Conservation (phyloP, 169 alveolate genomes). For the Theileria annulata region DNA sequence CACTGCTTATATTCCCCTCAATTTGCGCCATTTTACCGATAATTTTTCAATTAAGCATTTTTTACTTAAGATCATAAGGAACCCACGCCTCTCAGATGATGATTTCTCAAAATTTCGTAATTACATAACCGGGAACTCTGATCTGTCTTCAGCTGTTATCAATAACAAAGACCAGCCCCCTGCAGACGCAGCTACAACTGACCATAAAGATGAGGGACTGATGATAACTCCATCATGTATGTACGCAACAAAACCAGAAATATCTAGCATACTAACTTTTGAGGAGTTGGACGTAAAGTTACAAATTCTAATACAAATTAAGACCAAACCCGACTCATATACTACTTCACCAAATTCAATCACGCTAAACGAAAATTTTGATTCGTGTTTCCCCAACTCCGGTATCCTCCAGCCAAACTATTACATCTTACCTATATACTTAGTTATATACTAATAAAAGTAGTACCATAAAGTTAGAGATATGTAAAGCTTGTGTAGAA, state of each 20-base stretch:
- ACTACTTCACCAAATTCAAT: constrained; percentile 15
- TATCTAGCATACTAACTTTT: constrained; percentile 42
- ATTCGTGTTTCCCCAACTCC: constrained; percentile 62
- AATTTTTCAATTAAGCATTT: constrained; percentile 22
- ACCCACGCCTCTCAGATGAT: constrained; percentile 1
- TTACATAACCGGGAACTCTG: neutral
- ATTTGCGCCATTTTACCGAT: constrained; percentile 39
- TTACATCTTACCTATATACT: neutral
- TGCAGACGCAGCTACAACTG: neutral
- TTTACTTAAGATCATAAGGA: constrained; percentile 30
- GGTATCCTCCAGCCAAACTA: constrained; percentile 4
- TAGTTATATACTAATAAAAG: neutral
- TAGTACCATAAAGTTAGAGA: neutral
- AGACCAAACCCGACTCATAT: constrained; percentile 44
- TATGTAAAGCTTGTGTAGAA: constrained; percentile 9
- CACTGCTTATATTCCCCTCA: constrained; percentile 64
- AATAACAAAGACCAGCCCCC: neutral
- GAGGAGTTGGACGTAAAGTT: constrained; percentile 39
- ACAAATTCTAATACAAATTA: constrained; percentile 48
- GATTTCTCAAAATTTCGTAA: neutral
- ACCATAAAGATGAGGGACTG: neutral
- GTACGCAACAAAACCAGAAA: constrained; percentile 59
- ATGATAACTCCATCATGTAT: constrained; percentile 62
- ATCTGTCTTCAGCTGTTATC: neutral
- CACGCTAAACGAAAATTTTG: constrained; percentile 15